Base-by-base conservation (phyloP, 345 rosid species). In the Gossypium australe region DNA sequence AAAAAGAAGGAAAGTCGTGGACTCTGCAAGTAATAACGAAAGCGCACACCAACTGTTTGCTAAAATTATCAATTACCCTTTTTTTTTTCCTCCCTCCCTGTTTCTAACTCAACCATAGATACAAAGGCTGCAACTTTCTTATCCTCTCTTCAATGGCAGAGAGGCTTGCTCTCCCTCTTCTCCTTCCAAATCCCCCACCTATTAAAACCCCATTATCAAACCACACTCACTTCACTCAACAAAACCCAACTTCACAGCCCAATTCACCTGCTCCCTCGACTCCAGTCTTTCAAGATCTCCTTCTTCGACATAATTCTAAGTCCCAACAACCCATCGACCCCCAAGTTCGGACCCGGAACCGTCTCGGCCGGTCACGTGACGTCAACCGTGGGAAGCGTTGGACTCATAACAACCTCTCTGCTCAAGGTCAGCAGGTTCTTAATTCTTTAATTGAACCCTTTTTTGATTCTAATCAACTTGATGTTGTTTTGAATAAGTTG, bases 321-420 rank as follows among this genome's bases (percentile, higher is more conserved):
- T 74, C 83, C 11, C 71, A 59, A 52, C 77, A 72, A 65, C 84
- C 81, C 71, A 20, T 77, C 25, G 67, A 48, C 64, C 73, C 81
- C 8, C 53, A 70, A 51, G 44, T 43, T 59, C 86, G 90, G 13
- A 85, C 65, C 69, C 87, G 88, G 9, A 86, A 88, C 45, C 86
- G 94, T 58, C 78, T 92, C 38, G 97, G 96, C 69, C 87, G 77
- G 79, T 80, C 87, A 61, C 80, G 81, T 34, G 97, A 91, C 86
- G 75, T 82, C 7, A 89, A 92, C 87, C 86, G 89, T 43, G 94
- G 98, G 4, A 89, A 84, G 77, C 94, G 90, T 24, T 93, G 99
- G 99, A 80, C 88, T 53, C 74, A 86, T 79, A 80, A 78, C 69
- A 83, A 87, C 70, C 86, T 95, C 62, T 95, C 98, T 71, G 62